A percentile compares a stretch with the other conserved stretches of the same genome.
Evolutionary conservation across 2,329 filamentous ascomycete species (phyloP).

Genomic region (Clarireedia monteithiana): DNA sequence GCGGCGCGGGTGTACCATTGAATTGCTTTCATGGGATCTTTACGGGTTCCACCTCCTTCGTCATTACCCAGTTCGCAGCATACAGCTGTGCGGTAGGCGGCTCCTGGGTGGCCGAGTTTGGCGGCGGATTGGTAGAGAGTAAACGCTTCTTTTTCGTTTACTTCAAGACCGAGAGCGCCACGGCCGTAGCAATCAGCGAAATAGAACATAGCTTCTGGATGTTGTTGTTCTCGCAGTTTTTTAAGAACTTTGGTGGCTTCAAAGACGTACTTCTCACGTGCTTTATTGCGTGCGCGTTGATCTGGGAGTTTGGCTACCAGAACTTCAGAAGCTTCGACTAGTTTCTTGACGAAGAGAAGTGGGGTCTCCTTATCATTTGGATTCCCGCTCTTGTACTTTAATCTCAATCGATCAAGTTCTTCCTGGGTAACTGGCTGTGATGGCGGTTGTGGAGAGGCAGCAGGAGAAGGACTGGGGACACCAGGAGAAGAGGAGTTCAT

Average conservation of each 20-base stretch:
- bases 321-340: constrained; percentile 76
- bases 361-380: constrained; percentile 65
- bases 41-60: constrained; percentile 85
- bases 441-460: constrained; percentile 9
- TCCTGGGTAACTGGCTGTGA: constrained; percentile 55
- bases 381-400: constrained; percentile 57
- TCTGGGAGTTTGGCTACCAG: constrained; percentile 59
- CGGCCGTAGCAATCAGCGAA: constrained; percentile 84
- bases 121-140: constrained; percentile 88
- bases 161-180: constrained; percentile 68
- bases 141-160: constrained; percentile 88
- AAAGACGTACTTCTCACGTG: constrained; percentile 72
- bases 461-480: constrained; percentile 1
- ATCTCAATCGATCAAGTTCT: constrained; percentile 70
- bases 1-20: constrained; percentile 98
- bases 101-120: constrained; percentile 76
- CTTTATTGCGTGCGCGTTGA: constrained; percentile 64
- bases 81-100: constrained; percentile 89
- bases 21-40: constrained; percentile 86
- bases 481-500: background rate
- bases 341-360: constrained; percentile 68
- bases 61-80: constrained; percentile 96
- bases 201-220: constrained; percentile 86
- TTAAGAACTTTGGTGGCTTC: constrained; percentile 90
- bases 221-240: constrained; percentile 67